Evolutionary conservation across 208 protist species (phyloP).

Genomic region (Leishmania arabica): DNA sequence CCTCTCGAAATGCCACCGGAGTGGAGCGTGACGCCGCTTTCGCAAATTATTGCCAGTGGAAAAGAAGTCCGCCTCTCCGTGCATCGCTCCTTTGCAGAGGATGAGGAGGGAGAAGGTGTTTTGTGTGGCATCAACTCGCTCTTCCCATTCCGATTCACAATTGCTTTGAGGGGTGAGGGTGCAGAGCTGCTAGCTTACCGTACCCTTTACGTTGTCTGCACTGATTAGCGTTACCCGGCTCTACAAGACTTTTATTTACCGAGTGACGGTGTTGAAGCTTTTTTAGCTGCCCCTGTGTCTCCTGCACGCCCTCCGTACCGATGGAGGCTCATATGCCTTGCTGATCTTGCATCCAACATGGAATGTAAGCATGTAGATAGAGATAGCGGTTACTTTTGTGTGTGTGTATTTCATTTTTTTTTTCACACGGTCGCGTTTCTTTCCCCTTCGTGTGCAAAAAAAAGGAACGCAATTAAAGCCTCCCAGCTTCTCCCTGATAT

Average conservation of each 20-base stretch:
- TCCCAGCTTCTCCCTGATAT: not conserved
- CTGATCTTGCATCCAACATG: not conserved
- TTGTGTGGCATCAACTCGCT: not conserved
- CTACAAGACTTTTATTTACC: slow-evolving; percentile 2
- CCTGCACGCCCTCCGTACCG: not conserved
- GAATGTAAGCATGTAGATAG: not conserved
- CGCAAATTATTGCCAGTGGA: slow-evolving; percentile 7
- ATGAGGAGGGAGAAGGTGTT: not conserved
- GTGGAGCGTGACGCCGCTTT: slow-evolving; percentile 17
- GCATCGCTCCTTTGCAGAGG: slow-evolving; percentile 2
- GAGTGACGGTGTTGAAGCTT: not conserved
- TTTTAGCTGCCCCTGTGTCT: not conserved
- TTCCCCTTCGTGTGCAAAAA: not conserved
- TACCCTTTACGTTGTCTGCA: slow-evolving; percentile 30
- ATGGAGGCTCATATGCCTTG: not conserved
- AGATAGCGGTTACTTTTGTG: not conserved
- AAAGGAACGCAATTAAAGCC: not conserved
- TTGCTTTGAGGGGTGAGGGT: slow-evolving; percentile 27
- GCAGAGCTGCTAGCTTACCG: not conserved
- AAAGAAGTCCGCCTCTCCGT: slow-evolving; percentile 22
- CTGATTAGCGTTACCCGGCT: not conserved
- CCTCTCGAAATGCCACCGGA: slow-evolving; percentile 6
- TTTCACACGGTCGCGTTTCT: not conserved
- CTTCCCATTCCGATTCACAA: slow-evolving; percentile 30
- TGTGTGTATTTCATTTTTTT: not conserved